These are phyloP conservation scores for Alternaria novae-zelandiae DNA, from an alignment of 2,329 filamentous ascomycete genomes.

Conservation along the genomic window DNA sequence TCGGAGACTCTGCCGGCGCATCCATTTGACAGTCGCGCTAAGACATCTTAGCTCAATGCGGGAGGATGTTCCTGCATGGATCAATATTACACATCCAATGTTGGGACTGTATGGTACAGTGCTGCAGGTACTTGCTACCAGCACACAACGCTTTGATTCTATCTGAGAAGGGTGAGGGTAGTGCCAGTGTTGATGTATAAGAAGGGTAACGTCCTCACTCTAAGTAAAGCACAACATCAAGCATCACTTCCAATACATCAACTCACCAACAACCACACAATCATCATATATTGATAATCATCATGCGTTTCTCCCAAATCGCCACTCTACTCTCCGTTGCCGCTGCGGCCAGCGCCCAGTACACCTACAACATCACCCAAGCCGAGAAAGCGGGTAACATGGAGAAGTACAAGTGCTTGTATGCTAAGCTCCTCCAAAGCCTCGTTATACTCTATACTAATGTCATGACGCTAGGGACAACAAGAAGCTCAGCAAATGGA, in stretches of 20 bases:
- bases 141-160: background rate
- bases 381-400: slow-evolving; percentile 22
- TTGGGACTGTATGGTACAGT: slow-evolving; percentile 1
- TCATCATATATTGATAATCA: background rate
- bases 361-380: slow-evolving; percentile 31
- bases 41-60: background rate
- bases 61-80: background rate
- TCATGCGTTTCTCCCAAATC: slow-evolving; percentile 7
- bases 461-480: slow-evolving; percentile 11
- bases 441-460: background rate
- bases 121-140: background rate
- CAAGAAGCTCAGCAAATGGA: slow-evolving; percentile 15
- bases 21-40: background rate
- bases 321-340: slow-evolving; percentile 4
- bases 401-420: slow-evolving; percentile 36
- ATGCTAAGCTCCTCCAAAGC: background rate
- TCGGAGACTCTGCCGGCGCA: background rate
- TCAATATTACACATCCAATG: slow-evolving; percentile 4
- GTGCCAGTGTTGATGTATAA: background rate
- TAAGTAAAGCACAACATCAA: background rate
- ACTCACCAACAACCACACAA: background rate
- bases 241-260: background rate
- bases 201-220: background rate
- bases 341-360: slow-evolving; percentile 13
- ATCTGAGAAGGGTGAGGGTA: background rate